Evolutionary conservation across 148 eudicot species (phyloP), one percentile per base, ranked within the genome.

Genomic region (Beta vulgaris): DNA sequence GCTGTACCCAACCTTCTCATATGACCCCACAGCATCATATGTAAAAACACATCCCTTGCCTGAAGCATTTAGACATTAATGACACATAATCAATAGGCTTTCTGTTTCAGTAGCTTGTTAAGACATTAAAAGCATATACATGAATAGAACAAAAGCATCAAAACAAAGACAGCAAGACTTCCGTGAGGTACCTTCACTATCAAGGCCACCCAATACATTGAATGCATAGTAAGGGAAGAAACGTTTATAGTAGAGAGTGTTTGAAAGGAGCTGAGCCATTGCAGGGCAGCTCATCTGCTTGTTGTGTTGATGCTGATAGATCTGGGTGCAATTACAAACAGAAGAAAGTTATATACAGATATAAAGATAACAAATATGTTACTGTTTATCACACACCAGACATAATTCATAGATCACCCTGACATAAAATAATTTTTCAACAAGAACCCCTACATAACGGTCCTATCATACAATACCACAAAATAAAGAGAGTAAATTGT

Each of bases 271-370:
- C 76, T 95, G 97, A 64, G 88, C 99, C 97, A 95, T 92, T 75
- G 91, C 97, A 68, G 98, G 96, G 71, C 99, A 95, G 80, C 94
- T 91, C 97, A 95, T 95, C 73, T 95, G 97, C 83, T 92, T 92
- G 84, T 89, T 95, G 85, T 92, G 99, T 72, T 95, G 99, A 80
- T 90, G 97, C 78, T 95, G 99, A 73, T 95, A 92, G 67, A 79
- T 76, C 99, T 92, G 87, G n/a, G 15, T 35, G 32, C 72, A 57
- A 80, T 32, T 4, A 66, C 34, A 75, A 53, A 71, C 71, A 71
- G 7, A 48, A n/a, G 15, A 31, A 51, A 43, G 36, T 69, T 68
- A 18, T 29, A 60, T 14, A 46, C 1, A 69, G 32, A 18, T 42
- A 59, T 49, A 28, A 39, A 68, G n/a, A 36, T 59, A 36, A n/a